A percentile compares a stretch with the other conserved stretches of the same genome.
These are phyloP conservation scores for Arabidopsis hybrid DNA, from an alignment of 441 rosid genomes.

Conservation along the genomic window DNA sequence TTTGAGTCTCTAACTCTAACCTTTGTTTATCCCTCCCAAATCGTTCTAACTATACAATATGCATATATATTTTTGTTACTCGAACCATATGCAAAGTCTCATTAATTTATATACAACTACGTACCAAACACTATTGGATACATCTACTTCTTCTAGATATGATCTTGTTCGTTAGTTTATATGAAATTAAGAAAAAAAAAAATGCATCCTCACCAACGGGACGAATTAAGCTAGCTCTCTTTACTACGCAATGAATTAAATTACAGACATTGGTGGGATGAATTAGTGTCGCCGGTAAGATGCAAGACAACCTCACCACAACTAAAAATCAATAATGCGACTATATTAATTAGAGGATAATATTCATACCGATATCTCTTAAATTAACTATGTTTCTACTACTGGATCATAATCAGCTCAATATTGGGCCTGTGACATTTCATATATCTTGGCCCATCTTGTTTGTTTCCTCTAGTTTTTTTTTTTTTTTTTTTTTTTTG, in stretches of 20 bases:
- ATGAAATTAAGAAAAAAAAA: no score
- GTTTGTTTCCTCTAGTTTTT: neutral
- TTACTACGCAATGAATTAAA: neutral
- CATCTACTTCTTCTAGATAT: neutral
- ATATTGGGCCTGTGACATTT: constrained; percentile 10
- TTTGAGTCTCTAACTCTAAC: constrained; percentile 19
- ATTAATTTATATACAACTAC: neutral
- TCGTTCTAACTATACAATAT: constrained; percentile 8
- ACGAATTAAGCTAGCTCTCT: neutral
- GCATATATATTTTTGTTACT: neutral
- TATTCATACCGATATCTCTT: neutral
- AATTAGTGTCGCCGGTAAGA: neutral
- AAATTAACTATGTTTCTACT: neutral
- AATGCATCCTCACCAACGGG: constrained; percentile 1
- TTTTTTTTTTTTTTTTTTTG: no score
- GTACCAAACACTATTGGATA: constrained; percentile 8
- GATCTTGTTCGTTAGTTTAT: constrained; percentile 3
- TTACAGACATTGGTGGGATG: no score
- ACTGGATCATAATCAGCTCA: constrained; percentile 11
- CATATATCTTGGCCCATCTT: neutral
- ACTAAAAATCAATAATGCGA: neutral
- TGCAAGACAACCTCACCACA: neutral
- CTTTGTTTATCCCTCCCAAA: neutral
- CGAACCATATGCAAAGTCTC: constrained; percentile 5
- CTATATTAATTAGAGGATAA: no score